phyloP scores from a whole-genome alignment of 805 yeast species.

The Saturnispora besseyi region DNA sequence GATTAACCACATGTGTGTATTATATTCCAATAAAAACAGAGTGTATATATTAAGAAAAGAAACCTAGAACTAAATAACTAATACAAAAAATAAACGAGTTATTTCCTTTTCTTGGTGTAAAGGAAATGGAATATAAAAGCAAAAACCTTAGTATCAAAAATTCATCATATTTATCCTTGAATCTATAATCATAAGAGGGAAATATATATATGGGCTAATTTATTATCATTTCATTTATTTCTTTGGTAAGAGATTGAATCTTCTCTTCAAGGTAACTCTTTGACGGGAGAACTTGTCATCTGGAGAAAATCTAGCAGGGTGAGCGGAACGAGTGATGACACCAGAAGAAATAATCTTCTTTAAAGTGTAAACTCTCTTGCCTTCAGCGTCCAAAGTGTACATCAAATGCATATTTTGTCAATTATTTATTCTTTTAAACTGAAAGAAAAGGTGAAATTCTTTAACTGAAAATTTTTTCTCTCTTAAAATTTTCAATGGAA shows the following conservation, averaged over 20 bases:
- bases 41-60: not conserved
- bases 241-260: conserved; percentile 82
- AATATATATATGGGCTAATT: not conserved
- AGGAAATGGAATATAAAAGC: not conserved
- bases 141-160: not conserved
- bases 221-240: not conserved
- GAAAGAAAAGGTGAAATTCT: not conserved
- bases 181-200: too few relatives aligned
- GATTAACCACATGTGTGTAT: not conserved
- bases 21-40: not conserved
- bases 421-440: not conserved
- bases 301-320: conserved; percentile 99
- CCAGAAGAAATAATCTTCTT: conserved; percentile 75
- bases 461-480: conserved; percentile 5
- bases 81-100: not conserved
- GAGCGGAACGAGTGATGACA: conserved; percentile 96
- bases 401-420: conserved; percentile 76
- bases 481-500: not conserved
- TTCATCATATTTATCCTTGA: not conserved
- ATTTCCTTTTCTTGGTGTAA: not conserved
- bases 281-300: conserved; percentile 99
- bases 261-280: conserved; percentile 95
- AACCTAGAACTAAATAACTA: not conserved
- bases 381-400: conserved; percentile 93
- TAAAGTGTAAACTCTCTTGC: conserved; percentile 91